Base-by-base conservation (phyloP, 805 yeast species). In the Metahyphopichia silvanorum region DNA sequence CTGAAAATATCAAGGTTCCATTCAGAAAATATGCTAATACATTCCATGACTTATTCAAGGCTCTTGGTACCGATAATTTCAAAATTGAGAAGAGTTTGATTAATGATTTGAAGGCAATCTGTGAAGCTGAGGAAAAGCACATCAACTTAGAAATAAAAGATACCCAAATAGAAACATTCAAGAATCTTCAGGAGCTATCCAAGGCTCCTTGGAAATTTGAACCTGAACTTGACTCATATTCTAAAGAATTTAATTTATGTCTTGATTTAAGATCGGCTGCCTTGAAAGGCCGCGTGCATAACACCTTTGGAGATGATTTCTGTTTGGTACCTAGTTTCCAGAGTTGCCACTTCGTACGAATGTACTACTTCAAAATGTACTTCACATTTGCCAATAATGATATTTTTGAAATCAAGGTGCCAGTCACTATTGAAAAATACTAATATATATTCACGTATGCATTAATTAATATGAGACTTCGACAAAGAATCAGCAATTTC, bases 401-500 rank as follows among this genome's bases (percentile, higher is more conserved):
- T 10, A 26, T 26, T 15, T 29, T 49, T 3, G 45, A 44, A 29
- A 33, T 62, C 22, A 59, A 60, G 34, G 42, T 60, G 17, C 69
- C 69, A 4, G 51, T 60, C 11, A 34, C 41, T 11, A 43, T 62
- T 16, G 52, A 49, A 28, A 58, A 58, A 29, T 28, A 30, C 10
- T 17, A 27, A 16, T 26, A 6, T 26, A 17, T 26, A 17, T 17
- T 17, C 29, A n/a, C 15, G n/a, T n/a, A n/a, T n/a, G n/a, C n/a
- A 28, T 33, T 41, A 41, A 21, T 50, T 40, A 33, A 79, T 67
- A 37, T 66, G 73, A 31, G 84, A 60, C 45, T 72, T 69, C n/a
- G 76, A 72, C 47, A 86, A 69, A 42, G 69, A 74, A 6, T 65
- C 69, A 18, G 88, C 78, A 32, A 83, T 60, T 11, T 70, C 76